These are phyloP conservation scores for Kwoniella mangroviensis DNA, from an alignment of 768 basidiomycete species.

Conservation along the genomic window DNA sequence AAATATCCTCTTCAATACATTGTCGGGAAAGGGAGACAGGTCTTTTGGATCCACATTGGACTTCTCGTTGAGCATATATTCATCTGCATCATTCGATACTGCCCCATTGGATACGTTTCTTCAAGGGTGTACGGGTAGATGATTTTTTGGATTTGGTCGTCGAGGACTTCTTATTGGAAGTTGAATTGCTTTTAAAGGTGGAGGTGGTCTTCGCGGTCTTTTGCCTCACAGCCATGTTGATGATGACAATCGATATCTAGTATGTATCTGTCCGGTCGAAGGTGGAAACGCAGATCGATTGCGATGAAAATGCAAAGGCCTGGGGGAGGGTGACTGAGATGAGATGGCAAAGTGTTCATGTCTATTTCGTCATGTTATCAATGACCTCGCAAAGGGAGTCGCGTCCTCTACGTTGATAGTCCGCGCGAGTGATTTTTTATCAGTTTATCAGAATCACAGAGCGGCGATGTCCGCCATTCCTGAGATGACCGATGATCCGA, in stretches of 20 bases:
- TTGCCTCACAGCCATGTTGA: background rate
- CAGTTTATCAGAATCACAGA: background rate
- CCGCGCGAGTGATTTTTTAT: background rate
- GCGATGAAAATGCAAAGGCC: background rate
- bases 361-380: background rate
- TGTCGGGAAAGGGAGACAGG: background rate
- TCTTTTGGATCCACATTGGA: background rate
- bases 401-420: background rate
- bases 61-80: background rate
- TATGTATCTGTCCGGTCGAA: too few species aligned
- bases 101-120: background rate
- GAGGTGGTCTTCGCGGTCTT: background rate
- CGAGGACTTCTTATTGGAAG: background rate
- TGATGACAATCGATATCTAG: background rate
- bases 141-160: background rate
- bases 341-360: background rate
- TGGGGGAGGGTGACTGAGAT: too few species aligned
- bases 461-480: slow-evolving; percentile 1
- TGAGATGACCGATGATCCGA: background rate
- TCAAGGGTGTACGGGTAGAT: background rate
- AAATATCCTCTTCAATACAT: background rate
- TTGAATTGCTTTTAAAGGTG: background rate
- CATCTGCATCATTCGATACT: background rate
- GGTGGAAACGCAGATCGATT: background rate
- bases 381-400: background rate